Conservation (phyloP, 768 basidiomycete genomes). For the Podaxis rugospora region DNA sequence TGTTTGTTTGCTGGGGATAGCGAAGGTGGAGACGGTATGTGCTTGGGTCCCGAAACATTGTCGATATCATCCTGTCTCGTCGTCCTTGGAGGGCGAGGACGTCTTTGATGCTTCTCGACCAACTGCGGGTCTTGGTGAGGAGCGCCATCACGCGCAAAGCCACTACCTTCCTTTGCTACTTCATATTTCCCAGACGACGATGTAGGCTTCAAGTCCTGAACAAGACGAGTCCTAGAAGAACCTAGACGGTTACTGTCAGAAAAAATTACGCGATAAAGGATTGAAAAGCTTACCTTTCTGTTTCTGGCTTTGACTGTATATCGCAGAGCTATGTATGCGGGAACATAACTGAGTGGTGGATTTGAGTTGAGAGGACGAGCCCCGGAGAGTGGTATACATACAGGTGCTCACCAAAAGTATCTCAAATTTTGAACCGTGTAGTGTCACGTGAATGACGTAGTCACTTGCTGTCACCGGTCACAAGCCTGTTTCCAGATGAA, state of each 20-base stretch:
- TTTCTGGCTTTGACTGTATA: not conserved
- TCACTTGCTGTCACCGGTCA: not conserved
- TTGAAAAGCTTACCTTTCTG: not conserved
- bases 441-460: not conserved
- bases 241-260: not conserved
- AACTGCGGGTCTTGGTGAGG: conserved; percentile 9
- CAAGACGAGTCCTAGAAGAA: conserved; percentile 10
- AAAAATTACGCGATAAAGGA: not conserved
- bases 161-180: not conserved
- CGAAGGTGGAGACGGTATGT: not conserved
- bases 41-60: too few relatives aligned
- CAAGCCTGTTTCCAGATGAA: too few relatives aligned
- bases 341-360: not conserved
- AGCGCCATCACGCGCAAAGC: not conserved
- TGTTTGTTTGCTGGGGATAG: not conserved
- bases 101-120: not conserved
- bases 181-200: conserved; percentile 2
- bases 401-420: not conserved
- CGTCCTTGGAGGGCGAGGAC: not conserved
- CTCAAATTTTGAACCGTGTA: not conserved
- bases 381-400: conserved; percentile 1
- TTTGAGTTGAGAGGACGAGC: not conserved
- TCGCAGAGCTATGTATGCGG: not conserved
- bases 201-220: conserved; percentile 7
- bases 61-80: not conserved